These are phyloP conservation scores for Perkinsus marinus DNA, from an alignment of 169 alveolate species.

Conservation along the genomic window DNA sequence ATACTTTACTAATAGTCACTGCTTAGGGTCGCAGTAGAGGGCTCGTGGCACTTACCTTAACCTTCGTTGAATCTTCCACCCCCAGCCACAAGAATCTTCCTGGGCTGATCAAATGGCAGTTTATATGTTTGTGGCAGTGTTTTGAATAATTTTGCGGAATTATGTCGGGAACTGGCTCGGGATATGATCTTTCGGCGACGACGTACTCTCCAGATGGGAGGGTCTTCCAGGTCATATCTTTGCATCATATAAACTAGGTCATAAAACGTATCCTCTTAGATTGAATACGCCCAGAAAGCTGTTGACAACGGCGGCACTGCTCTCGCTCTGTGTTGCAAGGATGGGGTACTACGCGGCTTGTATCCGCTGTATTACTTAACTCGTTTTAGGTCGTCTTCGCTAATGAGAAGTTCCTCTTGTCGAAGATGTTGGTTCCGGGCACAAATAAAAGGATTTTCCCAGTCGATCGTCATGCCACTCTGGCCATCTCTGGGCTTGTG, in stretches of 20 bases:
- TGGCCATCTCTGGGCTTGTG: slow-evolving; percentile 58
- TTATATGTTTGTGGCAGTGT: not conserved
- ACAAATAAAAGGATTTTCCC: slow-evolving; percentile 64
- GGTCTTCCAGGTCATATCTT: slow-evolving; percentile 43
- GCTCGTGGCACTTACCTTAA: not conserved
- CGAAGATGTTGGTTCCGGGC: slow-evolving; percentile 58
- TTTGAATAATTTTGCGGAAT: not conserved
- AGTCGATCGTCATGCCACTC: slow-evolving; percentile 45
- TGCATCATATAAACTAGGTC: not conserved
- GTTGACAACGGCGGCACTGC: slow-evolving; percentile 65
- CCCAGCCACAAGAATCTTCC: not conserved
- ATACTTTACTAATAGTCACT: no score
- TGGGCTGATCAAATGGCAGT: no score
- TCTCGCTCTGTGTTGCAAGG: slow-evolving; percentile 60
- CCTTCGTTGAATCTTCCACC: not conserved
- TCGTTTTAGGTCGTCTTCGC: slow-evolving; percentile 35
- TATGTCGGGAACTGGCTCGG: slow-evolving; percentile 24
- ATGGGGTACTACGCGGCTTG: slow-evolving; percentile 58
- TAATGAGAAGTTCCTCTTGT: slow-evolving; percentile 61
- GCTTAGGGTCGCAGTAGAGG: no score
- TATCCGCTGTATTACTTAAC: not conserved
- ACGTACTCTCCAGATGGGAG: slow-evolving; percentile 68
- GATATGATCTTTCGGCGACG: slow-evolving; percentile 48
- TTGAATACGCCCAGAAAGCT: slow-evolving; percentile 75
- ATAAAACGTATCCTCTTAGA: not conserved